Percentiles rank a stretch among this genome's conserved stretches.
Conservation (phyloP, 2,329 filamentous ascomycete genomes). For the Cryphonectria japonica region DNA sequence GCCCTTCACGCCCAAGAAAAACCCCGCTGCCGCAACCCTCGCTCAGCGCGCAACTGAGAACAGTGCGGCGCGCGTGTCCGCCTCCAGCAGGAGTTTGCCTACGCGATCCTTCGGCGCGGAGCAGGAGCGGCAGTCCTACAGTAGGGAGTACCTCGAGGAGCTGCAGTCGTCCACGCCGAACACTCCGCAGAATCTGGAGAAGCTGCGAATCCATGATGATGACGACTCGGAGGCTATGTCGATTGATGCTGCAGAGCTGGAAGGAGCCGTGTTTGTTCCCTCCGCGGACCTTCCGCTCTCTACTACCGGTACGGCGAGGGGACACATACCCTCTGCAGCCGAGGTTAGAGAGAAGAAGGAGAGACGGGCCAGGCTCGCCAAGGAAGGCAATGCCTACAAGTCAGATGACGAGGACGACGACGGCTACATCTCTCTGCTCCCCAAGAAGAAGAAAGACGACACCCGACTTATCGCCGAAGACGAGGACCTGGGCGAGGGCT, state of each 20-base stretch:
- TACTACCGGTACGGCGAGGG: constrained; percentile 36
- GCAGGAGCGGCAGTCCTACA: constrained; percentile 78
- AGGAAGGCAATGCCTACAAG: constrained; percentile 65
- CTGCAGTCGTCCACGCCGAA: constrained; percentile 84
- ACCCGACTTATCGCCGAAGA: constrained; percentile 82
- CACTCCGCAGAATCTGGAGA: constrained; percentile 69
- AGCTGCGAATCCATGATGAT: constrained; percentile 45
- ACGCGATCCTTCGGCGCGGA: constrained; percentile 61
- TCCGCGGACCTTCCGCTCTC: constrained; percentile 44
- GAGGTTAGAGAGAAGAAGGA: constrained; percentile 93
- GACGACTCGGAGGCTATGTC: constrained; percentile 55
- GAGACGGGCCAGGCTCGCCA: constrained; percentile 78
- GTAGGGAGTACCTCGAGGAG: constrained; percentile 82
- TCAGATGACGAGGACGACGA: constrained; percentile 53
- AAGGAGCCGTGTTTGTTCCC: constrained; percentile 68
- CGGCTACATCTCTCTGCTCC: constrained; percentile 39
- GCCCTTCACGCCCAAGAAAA: constrained; percentile 57
- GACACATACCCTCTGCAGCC: constrained; percentile 73
- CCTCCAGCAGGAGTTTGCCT: constrained; percentile 54
- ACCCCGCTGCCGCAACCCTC: constrained; percentile 37
- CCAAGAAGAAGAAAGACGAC: constrained; percentile 66
- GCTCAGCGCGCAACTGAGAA: constrained; percentile 40
- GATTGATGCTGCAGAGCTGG: constrained; percentile 62
- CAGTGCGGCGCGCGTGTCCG: constrained; percentile 47
- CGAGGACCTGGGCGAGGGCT: constrained; percentile 91